Conservation (phyloP, 2,329 filamentous ascomycete genomes). For the Pezicula rhizophila region DNA sequence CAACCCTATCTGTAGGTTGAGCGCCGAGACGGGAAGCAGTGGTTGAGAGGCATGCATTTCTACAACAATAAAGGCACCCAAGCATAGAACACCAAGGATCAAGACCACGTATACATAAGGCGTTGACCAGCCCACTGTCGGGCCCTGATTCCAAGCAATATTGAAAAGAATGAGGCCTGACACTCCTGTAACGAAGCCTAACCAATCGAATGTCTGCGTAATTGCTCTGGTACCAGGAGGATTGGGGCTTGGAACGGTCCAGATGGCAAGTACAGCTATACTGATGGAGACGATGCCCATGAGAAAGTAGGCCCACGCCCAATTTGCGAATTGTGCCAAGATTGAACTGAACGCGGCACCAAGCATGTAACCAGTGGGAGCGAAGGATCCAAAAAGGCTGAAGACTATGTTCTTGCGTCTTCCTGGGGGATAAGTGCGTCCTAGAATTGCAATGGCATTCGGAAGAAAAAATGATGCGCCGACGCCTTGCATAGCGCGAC, state of each 20-base stretch:
- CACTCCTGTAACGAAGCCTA: background rate
- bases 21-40: constrained; percentile 49
- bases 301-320: constrained; percentile 46
- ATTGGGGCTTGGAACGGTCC: background rate
- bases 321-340: constrained; percentile 36
- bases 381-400: constrained; percentile 38
- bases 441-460: constrained; percentile 44
- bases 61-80: constrained; percentile 48
- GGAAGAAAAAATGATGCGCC: constrained; percentile 45
- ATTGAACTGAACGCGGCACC: constrained; percentile 35
- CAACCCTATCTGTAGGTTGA: constrained; percentile 43
- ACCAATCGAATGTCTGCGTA: background rate
- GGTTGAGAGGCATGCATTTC: constrained; percentile 42
- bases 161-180: background rate
- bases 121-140: background rate
- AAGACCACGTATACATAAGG: constrained; percentile 34
- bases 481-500: constrained; percentile 47
- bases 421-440: constrained; percentile 40
- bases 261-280: background rate
- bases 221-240: background rate
- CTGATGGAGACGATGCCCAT: constrained; percentile 30
- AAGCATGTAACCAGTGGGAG: constrained; percentile 37
- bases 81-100: constrained; percentile 48
- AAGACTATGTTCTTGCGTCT: constrained; percentile 36
- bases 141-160: background rate